These are phyloP conservation scores for Silene coronaria DNA, from an alignment of 179 eudicot genomes.

Conservation along the genomic window DNA sequence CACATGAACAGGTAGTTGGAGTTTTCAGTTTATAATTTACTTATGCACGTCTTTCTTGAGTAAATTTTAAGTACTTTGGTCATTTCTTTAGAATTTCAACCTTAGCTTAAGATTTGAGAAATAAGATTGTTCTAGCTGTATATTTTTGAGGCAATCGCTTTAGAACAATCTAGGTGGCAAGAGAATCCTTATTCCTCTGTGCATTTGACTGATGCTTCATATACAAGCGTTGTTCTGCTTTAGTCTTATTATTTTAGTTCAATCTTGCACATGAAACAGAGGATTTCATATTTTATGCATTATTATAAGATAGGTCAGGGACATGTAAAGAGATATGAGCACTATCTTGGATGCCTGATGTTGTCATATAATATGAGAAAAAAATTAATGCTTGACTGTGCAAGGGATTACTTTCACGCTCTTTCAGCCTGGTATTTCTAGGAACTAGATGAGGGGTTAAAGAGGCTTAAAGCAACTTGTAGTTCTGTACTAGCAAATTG, in stretches of 20 bases:
- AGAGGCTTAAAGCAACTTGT: too few relatives aligned
- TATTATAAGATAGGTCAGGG: background rate
- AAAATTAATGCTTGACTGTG: too few relatives aligned
- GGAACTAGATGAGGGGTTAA: too few relatives aligned
- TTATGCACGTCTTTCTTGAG: background rate
- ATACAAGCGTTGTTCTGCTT: background rate
- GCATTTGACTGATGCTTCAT: too few relatives aligned
- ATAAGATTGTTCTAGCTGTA: too few relatives aligned
- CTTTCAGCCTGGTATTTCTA: too few relatives aligned
- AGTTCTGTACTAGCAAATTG: too few relatives aligned
- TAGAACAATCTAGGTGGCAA: too few relatives aligned
- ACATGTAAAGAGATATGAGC: background rate
- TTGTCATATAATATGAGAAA: background rate
- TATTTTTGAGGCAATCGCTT: background rate
- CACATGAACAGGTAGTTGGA: constrained; percentile 63
- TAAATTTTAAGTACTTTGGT: background rate
- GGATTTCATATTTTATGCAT: background rate
- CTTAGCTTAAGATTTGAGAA: too few relatives aligned
- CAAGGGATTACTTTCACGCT: too few relatives aligned
- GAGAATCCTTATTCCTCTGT: too few relatives aligned
- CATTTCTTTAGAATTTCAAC: background rate
- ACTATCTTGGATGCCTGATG: background rate
- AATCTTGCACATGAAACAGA: background rate
- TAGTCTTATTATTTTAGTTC: background rate
- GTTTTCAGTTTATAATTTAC: background rate